Evolutionary conservation across 2,329 filamentous ascomycete species (phyloP).

Genomic region (Colletotrichum destructivum): DNA sequence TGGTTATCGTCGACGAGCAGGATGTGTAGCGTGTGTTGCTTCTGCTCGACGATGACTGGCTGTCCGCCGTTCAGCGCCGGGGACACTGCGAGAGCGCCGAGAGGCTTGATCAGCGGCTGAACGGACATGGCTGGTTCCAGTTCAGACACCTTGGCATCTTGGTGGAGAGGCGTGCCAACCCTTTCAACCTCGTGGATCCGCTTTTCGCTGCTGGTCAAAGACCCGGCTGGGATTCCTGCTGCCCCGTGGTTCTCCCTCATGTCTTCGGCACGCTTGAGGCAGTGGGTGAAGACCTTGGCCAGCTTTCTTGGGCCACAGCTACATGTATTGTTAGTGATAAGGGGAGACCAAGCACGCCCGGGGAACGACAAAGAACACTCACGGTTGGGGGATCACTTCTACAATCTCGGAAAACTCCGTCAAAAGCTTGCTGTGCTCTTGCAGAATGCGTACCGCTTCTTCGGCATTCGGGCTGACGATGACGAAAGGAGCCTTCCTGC

Average conservation of each 20-base stretch:
- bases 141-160: not conserved
- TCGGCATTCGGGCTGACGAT: slow-evolving; percentile 50
- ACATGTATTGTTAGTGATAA: not conserved
- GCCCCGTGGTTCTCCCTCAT: not conserved
- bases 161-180: slow-evolving; percentile 9
- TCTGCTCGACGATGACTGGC: slow-evolving; percentile 19
- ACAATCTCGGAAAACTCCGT: slow-evolving; percentile 47
- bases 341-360: slow-evolving; percentile 35
- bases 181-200: not conserved
- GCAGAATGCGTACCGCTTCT: slow-evolving; percentile 48
- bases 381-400: slow-evolving; percentile 52
- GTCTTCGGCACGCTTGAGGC: slow-evolving; percentile 39
- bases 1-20: slow-evolving; percentile 60
- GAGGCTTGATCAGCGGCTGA: slow-evolving; percentile 16
- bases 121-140: slow-evolving; percentile 4
- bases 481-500: slow-evolving; percentile 46
- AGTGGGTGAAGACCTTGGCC: slow-evolving; percentile 48
- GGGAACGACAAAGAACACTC: slow-evolving; percentile 12
- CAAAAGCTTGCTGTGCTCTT: slow-evolving; percentile 45
- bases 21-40: slow-evolving; percentile 44
- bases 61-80: not conserved
- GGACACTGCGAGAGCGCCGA: slow-evolving; percentile 16
- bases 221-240: not conserved
- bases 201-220: not conserved
- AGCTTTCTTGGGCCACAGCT: slow-evolving; percentile 49